Percentiles rank a stretch among this genome's conserved stretches.
phyloP scores from a whole-genome alignment of 495 filamentous ascomycete species.

The Aspergillus taichungensis region DNA sequence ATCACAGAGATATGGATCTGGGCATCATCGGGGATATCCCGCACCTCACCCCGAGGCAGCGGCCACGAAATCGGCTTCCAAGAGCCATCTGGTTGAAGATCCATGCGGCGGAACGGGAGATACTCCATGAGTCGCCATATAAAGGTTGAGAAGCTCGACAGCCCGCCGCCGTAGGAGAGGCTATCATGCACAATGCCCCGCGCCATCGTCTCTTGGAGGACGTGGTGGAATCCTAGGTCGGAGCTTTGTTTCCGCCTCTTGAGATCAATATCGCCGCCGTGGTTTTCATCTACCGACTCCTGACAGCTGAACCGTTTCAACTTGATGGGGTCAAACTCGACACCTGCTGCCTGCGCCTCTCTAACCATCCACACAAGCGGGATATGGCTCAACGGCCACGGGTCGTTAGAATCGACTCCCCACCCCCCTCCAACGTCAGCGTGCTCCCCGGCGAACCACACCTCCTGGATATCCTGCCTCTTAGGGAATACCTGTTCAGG shows the following conservation, averaged over 20 bases:
- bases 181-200: conserved; percentile 62
- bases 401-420: conserved; percentile 48
- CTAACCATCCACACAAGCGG: conserved; percentile 75
- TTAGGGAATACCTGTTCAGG: conserved; percentile 20
- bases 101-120: conserved; percentile 70
- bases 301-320: conserved; percentile 51
- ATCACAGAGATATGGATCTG: conserved; percentile 63
- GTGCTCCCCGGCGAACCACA: conserved; percentile 77
- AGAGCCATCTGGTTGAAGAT: conserved; percentile 54
- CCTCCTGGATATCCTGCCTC: conserved; percentile 61
- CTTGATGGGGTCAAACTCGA: conserved; percentile 57
- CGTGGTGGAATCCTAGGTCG: conserved; percentile 4
- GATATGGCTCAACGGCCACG: conserved; percentile 52
- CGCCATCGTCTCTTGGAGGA: neutral
- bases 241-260: conserved; percentile 6
- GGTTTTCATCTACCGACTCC: conserved; percentile 13
- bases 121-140: conserved; percentile 75
- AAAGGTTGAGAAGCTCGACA: conserved; percentile 43
- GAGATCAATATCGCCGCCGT: neutral
- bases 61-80: conserved; percentile 75
- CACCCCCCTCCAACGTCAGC: conserved; percentile 77
- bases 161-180: conserved; percentile 51
- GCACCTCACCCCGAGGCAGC: conserved; percentile 60
- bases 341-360: conserved; percentile 62
- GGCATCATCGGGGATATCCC: conserved; percentile 63